These are phyloP conservation scores for Trebouxiophyceae sp. DNA, from an alignment of 163 green algal genomes.

Conservation along the genomic window DNA sequence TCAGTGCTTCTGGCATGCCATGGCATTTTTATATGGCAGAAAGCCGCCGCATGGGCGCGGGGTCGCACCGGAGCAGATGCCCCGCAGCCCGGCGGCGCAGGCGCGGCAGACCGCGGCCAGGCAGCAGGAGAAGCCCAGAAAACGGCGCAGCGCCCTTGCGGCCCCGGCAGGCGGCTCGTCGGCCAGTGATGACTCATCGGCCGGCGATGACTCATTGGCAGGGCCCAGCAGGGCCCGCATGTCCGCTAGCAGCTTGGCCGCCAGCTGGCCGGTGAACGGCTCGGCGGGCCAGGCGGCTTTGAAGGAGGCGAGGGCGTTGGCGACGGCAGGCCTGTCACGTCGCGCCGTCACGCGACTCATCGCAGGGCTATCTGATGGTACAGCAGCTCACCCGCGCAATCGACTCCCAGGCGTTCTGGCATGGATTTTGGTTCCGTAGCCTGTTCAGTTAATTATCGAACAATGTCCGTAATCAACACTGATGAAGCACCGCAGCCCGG, in stretches of 20 bases:
- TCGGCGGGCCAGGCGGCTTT: slow-evolving; percentile 3
- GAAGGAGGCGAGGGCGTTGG: slow-evolving; percentile 4
- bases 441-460: too few relatives aligned
- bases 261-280: background rate
- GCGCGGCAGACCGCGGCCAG: background rate
- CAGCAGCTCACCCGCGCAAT: too few relatives aligned
- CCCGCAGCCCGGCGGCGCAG: background rate
- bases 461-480: too few relatives aligned
- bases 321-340: slow-evolving; percentile 18
- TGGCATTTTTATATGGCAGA: too few relatives aligned
- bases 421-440: too few relatives aligned
- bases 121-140: background rate
- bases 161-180: background rate
- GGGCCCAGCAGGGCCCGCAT: background rate
- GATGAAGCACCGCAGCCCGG: too few relatives aligned
- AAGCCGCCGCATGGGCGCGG: too few relatives aligned
- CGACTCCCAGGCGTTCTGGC: too few relatives aligned
- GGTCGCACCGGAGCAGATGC: background rate
- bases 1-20: too few relatives aligned
- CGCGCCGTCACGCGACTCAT: slow-evolving; percentile 11
- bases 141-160: background rate
- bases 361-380: too few relatives aligned
- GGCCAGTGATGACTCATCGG: too few relatives aligned
- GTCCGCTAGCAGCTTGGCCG: background rate
- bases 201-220: background rate